Base-by-base conservation (phyloP, 2,329 filamentous ascomycete species). In the Didymella segeticola region DNA sequence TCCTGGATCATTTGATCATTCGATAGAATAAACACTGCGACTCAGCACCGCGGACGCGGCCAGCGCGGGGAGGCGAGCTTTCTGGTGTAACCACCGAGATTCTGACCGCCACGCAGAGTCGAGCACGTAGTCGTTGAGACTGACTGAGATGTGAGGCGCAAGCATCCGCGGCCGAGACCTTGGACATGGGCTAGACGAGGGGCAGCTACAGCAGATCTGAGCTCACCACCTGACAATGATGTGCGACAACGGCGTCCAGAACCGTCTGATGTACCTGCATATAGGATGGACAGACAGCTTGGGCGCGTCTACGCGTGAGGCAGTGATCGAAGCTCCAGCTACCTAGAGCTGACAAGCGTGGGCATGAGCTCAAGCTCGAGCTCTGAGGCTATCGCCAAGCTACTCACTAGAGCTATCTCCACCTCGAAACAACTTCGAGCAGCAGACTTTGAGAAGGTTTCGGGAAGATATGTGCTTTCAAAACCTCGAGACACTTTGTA, bases 111-210 rank as follows among this genome's bases (percentile, higher is more conserved):
- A 64, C 39, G 58, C 60, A 57, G 53, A 56, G 50, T 60, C 52
- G 57, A 64, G 50, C 37, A 51, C 50, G 51, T 47, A 59, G 59
- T 55, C 54, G 56, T 52, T 58, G 55, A 43, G 34, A 39, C 19
- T 49, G 26, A 39, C 26, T 54, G 51, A 54, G 39, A 33, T 23
- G 45, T 46, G 57, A 55, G 54, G 62, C 57, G 64, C 58, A 47
- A 53, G 70, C 55, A 64, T 72, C 69, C 69, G 70, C 68, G 69
- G 67, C 69, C 68, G 68, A 61, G 62, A 65, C 45, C 15, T 29
- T 39, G 23, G 25, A 47, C 15, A 38, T 51, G 39, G 52, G 60
- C 57, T 58, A 57, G 56, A 57, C 43, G 50, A 58, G 45, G 45
- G 43, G 54, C 62, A 63, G 56, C 54, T 49, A 49, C 47, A 54